Base-by-base conservation (phyloP, 345 rosid genomes). In the Sisymbrium altissimum region DNA sequence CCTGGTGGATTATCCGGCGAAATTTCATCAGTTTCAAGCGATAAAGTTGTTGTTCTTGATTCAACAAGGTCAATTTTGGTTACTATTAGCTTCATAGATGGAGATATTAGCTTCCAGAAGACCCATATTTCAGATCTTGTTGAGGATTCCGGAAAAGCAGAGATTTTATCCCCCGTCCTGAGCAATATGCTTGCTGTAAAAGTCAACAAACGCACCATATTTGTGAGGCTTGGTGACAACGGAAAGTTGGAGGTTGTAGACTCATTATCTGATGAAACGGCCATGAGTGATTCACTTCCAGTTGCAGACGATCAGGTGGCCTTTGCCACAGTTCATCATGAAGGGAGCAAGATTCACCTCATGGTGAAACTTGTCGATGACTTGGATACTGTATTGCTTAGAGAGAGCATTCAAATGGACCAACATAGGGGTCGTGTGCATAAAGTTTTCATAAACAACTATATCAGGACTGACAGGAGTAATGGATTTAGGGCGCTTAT, bases 401-500 rank as follows among this genome's bases (percentile, higher is more conserved):
- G 76, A 82, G 98, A 92, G 80, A 86, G 70, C 58, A 77, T 96
- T 71, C 80, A 84, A 83, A 71, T 92, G 83, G 92, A 86, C 71
- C 83, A 73, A 40, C 83, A 82, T 36, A 83, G 96, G 76, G 99
- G 99, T 19, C 74, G 82, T 74, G 91, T 89, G 61, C 84, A 86
- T 58, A 90, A 87, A 87, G 91, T 96, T 83, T 96, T 90, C 84
- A 82, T 96, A 71, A 92, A 96, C 77, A 89, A 86, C 82, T 96
- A 92, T 81, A 68, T 90, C 72, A 82, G 86, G 79, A 96, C 98
- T n/a, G 99, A 96, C 78, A 90, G 83, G 77, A 84, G 95, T 67
- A 77, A 96, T 81, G 99, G 99, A 41, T 96, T 92, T 77, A 86
- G 99, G 88, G 97, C 86, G n/a, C 87, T 92, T 82, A 83, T 96